Base-by-base conservation (phyloP, 1,284 basidiomycete species). In the Gymnopus androsaceus region DNA sequence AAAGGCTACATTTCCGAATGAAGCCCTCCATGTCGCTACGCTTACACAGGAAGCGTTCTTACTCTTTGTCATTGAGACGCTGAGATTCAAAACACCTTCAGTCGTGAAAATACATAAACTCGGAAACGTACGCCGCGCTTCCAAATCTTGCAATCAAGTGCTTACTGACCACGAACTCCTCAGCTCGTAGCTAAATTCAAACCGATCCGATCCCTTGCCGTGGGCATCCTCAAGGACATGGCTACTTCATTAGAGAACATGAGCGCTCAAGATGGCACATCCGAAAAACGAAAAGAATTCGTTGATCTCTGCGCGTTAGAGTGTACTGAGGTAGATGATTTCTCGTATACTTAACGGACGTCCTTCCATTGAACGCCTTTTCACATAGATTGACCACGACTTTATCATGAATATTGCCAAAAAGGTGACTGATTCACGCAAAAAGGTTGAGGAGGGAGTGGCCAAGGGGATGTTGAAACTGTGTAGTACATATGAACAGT, bases 41-140 rank as follows among this genome's bases (percentile, higher is more conserved):
- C 69, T 92, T 45, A 80, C 82, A 0, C 90, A 93, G 68, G 92
- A 94, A 75, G 90, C 87, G 4, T 81, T 88, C 61, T 74, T 90
- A 49, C 69, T 92, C 9, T 78, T 92, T 56, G 69, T 75, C 12
- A 73, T 86, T 27, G 87, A 85, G 66, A 86, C 85, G 0, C 63
- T 81, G 47, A 82, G 90, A 9, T 92, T 91, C 76, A 90, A 88
- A 66, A 71, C 81, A 11, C 68, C 82, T 5, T 79, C 85, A 2
- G 75, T 88, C 28, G 80, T 88, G 44, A 92, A 90, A 66, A 75
- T 81, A 47, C 79, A 92, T 68, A 92, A 86, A 67, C 79, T 90
- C 42, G 83, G 87, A 37, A 74, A 75, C 55, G 87, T 89, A 60
- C 63, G 79, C 75, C 21, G 45, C 33, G n/a, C n/a, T 42, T 31